phyloP scores from a whole-genome alignment of 257 asterid genomes.

The Nicotiana paniculata region DNA sequence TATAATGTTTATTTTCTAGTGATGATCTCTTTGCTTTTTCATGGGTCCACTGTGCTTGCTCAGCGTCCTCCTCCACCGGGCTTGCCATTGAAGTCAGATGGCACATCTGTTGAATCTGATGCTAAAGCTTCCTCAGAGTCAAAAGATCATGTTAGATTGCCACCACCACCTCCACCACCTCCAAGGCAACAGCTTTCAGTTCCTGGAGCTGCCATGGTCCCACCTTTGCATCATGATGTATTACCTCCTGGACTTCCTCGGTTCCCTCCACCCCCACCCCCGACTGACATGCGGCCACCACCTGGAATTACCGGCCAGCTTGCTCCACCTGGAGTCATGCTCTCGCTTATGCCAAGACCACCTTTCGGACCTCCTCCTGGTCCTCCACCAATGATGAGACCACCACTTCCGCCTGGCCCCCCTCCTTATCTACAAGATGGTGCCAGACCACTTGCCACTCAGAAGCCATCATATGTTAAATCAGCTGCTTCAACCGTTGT shows the following conservation, averaged over 20 bases:
- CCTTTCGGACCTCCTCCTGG: constrained; percentile 79
- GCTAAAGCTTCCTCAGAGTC: constrained; percentile 36
- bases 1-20: constrained; percentile 3
- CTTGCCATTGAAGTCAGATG: constrained; percentile 39
- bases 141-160: constrained; percentile 49
- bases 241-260: constrained; percentile 66
- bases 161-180: constrained; percentile 72
- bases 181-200: constrained; percentile 59
- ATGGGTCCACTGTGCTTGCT: constrained; percentile 57
- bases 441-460: constrained; percentile 46
- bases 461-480: constrained; percentile 84
- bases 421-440: constrained; percentile 63
- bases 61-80: constrained; percentile 75
- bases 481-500: constrained; percentile 98
- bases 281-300: constrained; percentile 64
- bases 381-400: constrained; percentile 70
- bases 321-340: constrained; percentile 69
- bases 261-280: constrained; percentile 79
- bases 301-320: constrained; percentile 69
- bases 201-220: constrained; percentile 51
- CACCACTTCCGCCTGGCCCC: constrained; percentile 98
- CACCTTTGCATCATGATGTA: constrained; percentile 49
- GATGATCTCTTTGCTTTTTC: background rate
- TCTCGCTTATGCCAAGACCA: constrained; percentile 60
- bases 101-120: constrained; percentile 52